These are phyloP conservation scores for Daldinia sp. DNA, from an alignment of 2,329 filamentous ascomycete genomes.

Conservation along the genomic window DNA sequence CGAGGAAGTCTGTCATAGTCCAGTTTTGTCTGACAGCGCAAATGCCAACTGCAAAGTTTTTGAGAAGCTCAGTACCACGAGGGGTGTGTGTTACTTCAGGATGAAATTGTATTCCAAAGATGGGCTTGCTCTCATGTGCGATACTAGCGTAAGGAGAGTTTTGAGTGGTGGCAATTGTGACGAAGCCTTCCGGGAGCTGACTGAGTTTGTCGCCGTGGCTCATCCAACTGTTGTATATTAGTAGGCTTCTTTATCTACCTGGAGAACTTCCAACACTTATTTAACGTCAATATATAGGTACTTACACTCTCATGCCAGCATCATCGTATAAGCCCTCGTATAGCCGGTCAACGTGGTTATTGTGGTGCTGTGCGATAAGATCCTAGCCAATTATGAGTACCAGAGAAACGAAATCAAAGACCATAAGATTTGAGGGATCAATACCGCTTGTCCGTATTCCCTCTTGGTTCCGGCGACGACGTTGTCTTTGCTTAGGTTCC, in stretches of 20 bases:
- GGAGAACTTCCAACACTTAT: not conserved
- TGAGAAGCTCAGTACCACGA: constrained; percentile 39
- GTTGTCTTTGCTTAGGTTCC: constrained; percentile 69
- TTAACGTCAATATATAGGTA: not conserved
- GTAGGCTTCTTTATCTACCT: not conserved
- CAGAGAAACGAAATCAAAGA: not conserved
- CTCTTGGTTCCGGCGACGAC: constrained; percentile 72
- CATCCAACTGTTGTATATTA: constrained; percentile 60
- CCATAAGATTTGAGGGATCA: not conserved
- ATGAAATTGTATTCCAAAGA: constrained; percentile 83
- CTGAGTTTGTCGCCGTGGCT: constrained; percentile 87
- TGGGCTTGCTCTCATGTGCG: constrained; percentile 72
- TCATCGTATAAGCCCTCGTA: constrained; percentile 75
- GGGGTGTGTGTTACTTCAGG: constrained; percentile 69
- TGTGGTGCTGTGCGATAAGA: constrained; percentile 66
- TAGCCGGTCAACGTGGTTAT: constrained; percentile 75
- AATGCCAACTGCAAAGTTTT: constrained; percentile 65
- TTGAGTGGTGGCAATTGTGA: constrained; percentile 74
- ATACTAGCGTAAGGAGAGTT: constrained; percentile 86
- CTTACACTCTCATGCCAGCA: constrained; percentile 36
- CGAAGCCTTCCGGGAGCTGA: constrained; percentile 75
- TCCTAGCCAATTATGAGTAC: constrained; percentile 59
- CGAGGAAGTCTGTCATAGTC: constrained; percentile 85
- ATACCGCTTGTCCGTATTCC: constrained; percentile 66
- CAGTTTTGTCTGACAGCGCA: constrained; percentile 80